Evolutionary conservation across 805 yeast genomes (phyloP).

Genomic region (Ogataea pignaliae): DNA sequence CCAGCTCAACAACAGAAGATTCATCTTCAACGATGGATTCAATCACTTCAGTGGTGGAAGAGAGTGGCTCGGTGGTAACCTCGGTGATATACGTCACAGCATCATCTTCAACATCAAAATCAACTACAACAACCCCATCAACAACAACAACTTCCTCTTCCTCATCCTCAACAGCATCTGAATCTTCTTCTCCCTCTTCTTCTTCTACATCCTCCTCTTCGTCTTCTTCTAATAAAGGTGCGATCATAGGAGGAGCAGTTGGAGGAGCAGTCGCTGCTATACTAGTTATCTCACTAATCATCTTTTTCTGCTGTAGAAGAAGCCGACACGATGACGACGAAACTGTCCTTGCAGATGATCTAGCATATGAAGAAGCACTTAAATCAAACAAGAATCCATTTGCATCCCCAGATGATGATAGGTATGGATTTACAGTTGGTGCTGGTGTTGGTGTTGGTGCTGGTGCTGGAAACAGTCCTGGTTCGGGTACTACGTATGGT

Average conservation of each 20-base stretch:
- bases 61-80: conserved; percentile 23
- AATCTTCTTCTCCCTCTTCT: conserved; percentile 23
- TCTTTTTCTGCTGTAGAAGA: conserved; percentile 33
- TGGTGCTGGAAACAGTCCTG: conserved; percentile 5
- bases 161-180: conserved; percentile 15
- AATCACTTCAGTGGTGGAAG: conserved; percentile 15
- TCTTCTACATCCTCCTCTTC: conserved; percentile 8
- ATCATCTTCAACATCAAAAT: conserved; percentile 10
- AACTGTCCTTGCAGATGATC: conserved; percentile 44
- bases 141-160: conserved; percentile 8
- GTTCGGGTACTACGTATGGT: background rate
- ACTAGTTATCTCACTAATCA: conserved; percentile 20
- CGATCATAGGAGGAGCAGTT: conserved; percentile 34
- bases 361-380: conserved; percentile 54
- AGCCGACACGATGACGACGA: conserved; percentile 32
- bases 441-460: conserved; percentile 12
- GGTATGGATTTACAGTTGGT: conserved; percentile 21
- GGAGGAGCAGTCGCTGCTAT: conserved; percentile 32
- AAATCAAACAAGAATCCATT: conserved; percentile 60
- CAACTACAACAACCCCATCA: background rate
- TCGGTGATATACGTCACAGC: conserved; percentile 27
- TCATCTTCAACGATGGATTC: conserved; percentile 11
- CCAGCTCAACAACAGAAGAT: conserved; percentile 5
- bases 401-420: conserved; percentile 51
- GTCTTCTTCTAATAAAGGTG: conserved; percentile 26